Base-by-base conservation (phyloP, 2,329 filamentous ascomycete genomes). In the Alternaria ethzedia region DNA sequence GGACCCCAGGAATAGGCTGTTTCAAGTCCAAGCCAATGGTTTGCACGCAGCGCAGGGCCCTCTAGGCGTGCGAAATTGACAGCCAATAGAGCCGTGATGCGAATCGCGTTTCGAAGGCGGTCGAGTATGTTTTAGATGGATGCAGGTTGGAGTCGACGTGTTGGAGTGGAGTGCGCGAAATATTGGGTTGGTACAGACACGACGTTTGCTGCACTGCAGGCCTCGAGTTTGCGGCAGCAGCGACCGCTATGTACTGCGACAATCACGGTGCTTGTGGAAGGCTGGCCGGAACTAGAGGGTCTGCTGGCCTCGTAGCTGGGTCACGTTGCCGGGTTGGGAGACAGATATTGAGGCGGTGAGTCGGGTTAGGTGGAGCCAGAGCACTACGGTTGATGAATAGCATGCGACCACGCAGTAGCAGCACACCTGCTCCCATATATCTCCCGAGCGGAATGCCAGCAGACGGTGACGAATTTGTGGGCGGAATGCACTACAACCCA, bases 361-460 rank as follows among this genome's bases (percentile, higher is more conserved):
- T 70, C 54, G 62, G 61, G 62, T 59, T 57, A 59, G 66, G 71
- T 72, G 73, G 71, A 73, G 64, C 69, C 61, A 56, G 60, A 64
- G 51, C 55, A 60, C 30, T 32, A 60, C 62, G 57, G 60, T 67
- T 47, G 70, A 70, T 75, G 74, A 74, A 78, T 77, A 69, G 70
- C 68, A 73, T 66, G 67, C 68, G 70, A 70, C 70, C 76, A 77
- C 75, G 75, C 68, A 70, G 75, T 70, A 73, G 69, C 74, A 69
- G 89, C 73, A 75, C 89, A 86, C 55, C 89, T 73, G 61, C 87
- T 81, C 72, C 90, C 75, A 23, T 88, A 90, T 77, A 43, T 88
- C 86, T 79, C 88, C 88, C 85, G 49, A 20, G 89, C 84, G 89
- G 89, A 83, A 70, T 61, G 74, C 72, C 72, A 72, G 69, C 71